Percentiles rank a stretch among this genome's conserved stretches.
These are phyloP conservation scores for Quercus gilva DNA, from an alignment of 306 rosid species.

Conservation along the genomic window DNA sequence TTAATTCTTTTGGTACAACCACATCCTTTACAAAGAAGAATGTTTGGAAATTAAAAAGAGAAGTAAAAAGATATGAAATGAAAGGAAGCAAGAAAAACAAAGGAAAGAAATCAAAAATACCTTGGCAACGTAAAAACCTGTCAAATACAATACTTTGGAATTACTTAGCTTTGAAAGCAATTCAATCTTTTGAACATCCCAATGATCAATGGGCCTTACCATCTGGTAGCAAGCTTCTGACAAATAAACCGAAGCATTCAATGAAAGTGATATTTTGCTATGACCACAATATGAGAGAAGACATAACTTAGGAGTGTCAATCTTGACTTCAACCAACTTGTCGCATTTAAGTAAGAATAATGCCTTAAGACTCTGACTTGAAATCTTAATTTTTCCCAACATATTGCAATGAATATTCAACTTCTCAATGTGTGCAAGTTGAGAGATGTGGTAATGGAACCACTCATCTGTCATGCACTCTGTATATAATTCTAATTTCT, in stretches of 20 bases:
- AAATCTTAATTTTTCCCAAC: slow-evolving; percentile 16
- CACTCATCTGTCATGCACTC: slow-evolving; percentile 15
- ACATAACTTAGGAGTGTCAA: not conserved
- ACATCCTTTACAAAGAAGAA: not conserved
- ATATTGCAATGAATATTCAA: slow-evolving; percentile 1
- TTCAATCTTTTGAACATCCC: slow-evolving; percentile 2
- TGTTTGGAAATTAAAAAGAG: not conserved
- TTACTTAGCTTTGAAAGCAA: slow-evolving; percentile 8
- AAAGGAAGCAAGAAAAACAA: not conserved
- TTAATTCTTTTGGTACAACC: not conserved
- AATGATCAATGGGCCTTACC: not conserved
- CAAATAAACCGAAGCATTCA: not conserved
- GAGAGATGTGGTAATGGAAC: not conserved
- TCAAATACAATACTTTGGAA: not conserved
- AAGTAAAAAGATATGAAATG: not conserved
- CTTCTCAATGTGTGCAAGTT: slow-evolving; percentile 2
- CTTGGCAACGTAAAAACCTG: not conserved
- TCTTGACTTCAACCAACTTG: not conserved
- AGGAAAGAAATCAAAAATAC: not conserved
- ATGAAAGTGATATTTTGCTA: not conserved
- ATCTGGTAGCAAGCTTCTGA: not conserved
- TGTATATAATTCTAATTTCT: not conserved
- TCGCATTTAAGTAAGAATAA: slow-evolving; percentile 7
- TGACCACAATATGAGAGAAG: not conserved
- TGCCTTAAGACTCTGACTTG: not conserved